Percentiles rank a stretch among this genome's conserved stretches.
phyloP scores from a whole-genome alignment of 176 grass and related monocot species.

The Triticum dicoccoides region DNA sequence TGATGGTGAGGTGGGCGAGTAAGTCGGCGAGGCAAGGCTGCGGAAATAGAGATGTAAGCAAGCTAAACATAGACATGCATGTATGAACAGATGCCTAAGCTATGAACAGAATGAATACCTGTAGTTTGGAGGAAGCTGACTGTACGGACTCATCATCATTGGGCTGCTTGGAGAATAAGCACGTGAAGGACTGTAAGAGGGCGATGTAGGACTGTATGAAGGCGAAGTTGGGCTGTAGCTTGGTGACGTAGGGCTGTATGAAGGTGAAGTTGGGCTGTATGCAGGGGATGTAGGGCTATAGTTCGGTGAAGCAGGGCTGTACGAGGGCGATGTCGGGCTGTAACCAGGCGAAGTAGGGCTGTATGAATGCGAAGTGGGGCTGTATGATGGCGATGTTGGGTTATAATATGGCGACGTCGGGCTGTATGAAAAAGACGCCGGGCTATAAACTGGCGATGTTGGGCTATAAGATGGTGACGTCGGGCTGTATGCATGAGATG shows the following conservation, averaged over 20 bases:
- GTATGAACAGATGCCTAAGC: background rate
- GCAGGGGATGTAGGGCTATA: constrained; percentile 44
- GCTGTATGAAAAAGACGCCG: constrained; percentile 35
- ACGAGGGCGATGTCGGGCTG: constrained; percentile 64
- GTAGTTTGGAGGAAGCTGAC: constrained; percentile 78
- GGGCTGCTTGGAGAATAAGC: constrained; percentile 87
- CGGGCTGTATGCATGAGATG: constrained; percentile 55
- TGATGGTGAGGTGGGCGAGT: constrained; percentile 90
- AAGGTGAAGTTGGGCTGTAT: constrained; percentile 26
- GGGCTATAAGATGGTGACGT: constrained; percentile 61
- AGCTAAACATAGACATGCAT: background rate
- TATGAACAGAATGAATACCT: constrained; percentile 32
- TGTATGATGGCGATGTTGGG: constrained; percentile 58
- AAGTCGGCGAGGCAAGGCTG: constrained; percentile 78
- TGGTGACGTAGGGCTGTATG: background rate
- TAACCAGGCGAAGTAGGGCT: constrained; percentile 70
- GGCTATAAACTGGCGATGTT: constrained; percentile 28
- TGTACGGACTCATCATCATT: constrained; percentile 57
- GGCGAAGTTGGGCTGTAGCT: constrained; percentile 41
- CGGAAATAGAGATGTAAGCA: constrained; percentile 13
- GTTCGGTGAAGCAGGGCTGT: constrained; percentile 57
- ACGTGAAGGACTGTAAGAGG: constrained; percentile 49
- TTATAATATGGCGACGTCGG: constrained; percentile 46
- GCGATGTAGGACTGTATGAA: constrained; percentile 74
- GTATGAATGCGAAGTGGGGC: constrained; percentile 68